Base-by-base conservation (phyloP, 202 grass and related monocot genomes). In the Digitaria exilis region DNA sequence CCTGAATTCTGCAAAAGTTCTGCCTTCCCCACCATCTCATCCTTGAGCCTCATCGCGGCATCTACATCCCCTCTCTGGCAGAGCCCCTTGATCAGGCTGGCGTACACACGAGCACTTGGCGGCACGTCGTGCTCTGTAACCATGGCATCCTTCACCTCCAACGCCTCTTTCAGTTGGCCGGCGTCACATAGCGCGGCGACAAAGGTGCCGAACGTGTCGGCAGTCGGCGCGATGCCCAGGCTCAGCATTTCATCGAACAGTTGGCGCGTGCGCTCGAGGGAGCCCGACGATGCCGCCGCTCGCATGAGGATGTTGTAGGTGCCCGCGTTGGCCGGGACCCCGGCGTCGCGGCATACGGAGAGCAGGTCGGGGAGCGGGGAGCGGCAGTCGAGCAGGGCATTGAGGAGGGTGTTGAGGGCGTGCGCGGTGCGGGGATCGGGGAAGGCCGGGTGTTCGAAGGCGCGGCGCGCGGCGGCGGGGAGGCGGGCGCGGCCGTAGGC, bases 261-360 rank as follows among this genome's bases (percentile, higher is more conserved):
- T 24, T 76, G 48, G 30, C 86, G 74, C 3, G 77, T 77, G 75
- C 82, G 32, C 3, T 67, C 73, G 2, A 89, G 21, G 2, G 86
- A 85, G 30, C 86, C 88, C 19, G 76, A 42, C 5, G n/a, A n/a
- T n/a, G n/a, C n/a, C n/a, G n/a, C n/a, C n/a, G 87, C 81, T 0
- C 76, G 87, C 32, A 93, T 91, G 43, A 93, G 85, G 30, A 91
- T 82, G 67, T 93, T 90, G 73, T 93, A 97, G 9, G 91, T 90
- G 65, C 88, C 84, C 60, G 72, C 87, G 74, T 94, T 82, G 7
- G 89, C 82, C 17, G 35, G 18, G 31, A 91, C 28, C n/a, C 71
- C 60, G 1, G 86, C 48, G 4, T 71, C 69, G 7, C 79, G 85
- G 61, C 85, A 94, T 30, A 84, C 5, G 2, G 48, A 30, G 18